Evolutionary conservation across 768 basidiomycete genomes (phyloP).

Genomic region (Pisolithus marmoratus): DNA sequence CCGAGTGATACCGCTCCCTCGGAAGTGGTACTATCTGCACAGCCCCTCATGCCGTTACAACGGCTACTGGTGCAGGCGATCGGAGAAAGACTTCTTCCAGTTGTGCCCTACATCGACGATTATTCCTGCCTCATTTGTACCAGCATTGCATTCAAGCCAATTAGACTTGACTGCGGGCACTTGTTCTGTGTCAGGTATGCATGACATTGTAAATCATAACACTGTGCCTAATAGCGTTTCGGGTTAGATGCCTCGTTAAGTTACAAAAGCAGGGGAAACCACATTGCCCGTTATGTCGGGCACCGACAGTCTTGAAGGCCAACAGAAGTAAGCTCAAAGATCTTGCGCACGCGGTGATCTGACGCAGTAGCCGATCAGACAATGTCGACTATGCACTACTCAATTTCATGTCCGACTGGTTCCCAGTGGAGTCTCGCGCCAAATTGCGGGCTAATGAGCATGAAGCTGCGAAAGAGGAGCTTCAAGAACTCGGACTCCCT

Average conservation of each 20-base stretch:
- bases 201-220: background rate
- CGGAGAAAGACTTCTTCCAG: constrained; percentile 73
- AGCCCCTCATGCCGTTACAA: constrained; percentile 40
- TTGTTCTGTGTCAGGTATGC: constrained; percentile 63
- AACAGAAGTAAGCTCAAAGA: constrained; percentile 56
- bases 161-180: constrained; percentile 76
- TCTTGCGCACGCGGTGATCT: background rate
- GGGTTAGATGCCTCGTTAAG: constrained; percentile 66
- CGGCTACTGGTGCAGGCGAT: constrained; percentile 75
- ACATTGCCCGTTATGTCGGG: constrained; percentile 82
- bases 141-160: constrained; percentile 88
- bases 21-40: constrained; percentile 24
- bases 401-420: constrained; percentile 91
- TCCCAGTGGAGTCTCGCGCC: constrained; percentile 72
- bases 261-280: constrained; percentile 78
- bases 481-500: constrained; percentile 56
- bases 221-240: constrained; percentile 14
- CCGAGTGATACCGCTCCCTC: constrained; percentile 6
- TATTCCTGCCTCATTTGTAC: constrained; percentile 88
- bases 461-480: constrained; percentile 67
- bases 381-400: constrained; percentile 77
- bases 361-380: constrained; percentile 31
- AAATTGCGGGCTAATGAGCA: constrained; percentile 72
- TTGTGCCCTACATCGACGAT: constrained; percentile 77
- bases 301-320: constrained; percentile 70